phyloP scores from a whole-genome alignment of 306 rosid species.

The Cercis canadensis region DNA sequence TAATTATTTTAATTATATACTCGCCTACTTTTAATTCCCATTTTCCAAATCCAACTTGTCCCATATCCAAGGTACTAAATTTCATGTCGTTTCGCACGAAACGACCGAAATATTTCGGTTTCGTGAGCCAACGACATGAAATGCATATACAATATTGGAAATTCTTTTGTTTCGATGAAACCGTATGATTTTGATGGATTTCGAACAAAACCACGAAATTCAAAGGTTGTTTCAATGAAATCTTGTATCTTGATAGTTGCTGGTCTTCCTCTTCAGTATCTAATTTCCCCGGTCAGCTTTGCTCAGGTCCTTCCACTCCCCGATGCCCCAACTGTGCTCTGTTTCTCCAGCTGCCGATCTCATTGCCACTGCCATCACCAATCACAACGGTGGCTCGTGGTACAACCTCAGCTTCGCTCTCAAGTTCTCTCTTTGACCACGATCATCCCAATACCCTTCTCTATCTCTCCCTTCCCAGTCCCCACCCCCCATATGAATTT shows the following conservation, averaged over 20 bases:
- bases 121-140: too few species aligned
- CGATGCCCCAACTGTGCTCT: not conserved
- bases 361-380: conserved; percentile 12
- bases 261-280: not conserved
- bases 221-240: too few species aligned
- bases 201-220: too few species aligned
- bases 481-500: not conserved
- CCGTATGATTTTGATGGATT: too few species aligned
- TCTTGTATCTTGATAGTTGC: too few species aligned
- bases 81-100: too few species aligned
- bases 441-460: not conserved
- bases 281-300: too few species aligned
- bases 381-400: conserved; percentile 24
- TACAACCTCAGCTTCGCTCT: not conserved
- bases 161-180: too few species aligned
- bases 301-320: not conserved
- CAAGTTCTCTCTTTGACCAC: conserved; percentile 30
- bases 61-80: too few species aligned
- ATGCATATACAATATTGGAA: too few species aligned
- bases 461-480: too few species aligned
- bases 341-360: not conserved
- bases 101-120: too few species aligned
- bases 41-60: conserved; percentile 7
- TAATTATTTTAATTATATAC: not conserved
- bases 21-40: conserved; percentile 5